phyloP scores from a whole-genome alignment of 1,284 basidiomycete genomes.

The Boletus calvinii region DNA sequence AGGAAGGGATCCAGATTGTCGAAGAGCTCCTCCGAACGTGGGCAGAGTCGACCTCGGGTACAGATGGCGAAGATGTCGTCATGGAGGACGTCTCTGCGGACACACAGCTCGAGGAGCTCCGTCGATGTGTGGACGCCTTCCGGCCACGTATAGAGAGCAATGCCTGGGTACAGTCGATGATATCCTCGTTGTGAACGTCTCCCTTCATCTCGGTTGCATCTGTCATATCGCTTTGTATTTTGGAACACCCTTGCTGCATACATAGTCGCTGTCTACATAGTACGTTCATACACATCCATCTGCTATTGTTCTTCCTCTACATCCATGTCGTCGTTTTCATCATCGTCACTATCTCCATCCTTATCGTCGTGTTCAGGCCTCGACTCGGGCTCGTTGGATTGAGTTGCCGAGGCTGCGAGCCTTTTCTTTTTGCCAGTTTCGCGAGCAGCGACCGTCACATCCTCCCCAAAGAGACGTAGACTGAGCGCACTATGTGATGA shows the following conservation, averaged over 20 bases:
- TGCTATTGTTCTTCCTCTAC: conserved; percentile 15
- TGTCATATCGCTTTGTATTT: conserved; percentile 3
- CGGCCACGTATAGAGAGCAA: conserved; percentile 59
- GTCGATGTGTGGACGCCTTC: conserved; percentile 65
- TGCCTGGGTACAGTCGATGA: conserved; percentile 69
- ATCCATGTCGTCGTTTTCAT: conserved; percentile 12
- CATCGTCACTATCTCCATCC: conserved; percentile 6
- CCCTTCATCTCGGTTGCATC: background rate
- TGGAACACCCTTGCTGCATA: background rate
- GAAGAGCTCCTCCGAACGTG: conserved; percentile 80
- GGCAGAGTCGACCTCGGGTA: conserved; percentile 43
- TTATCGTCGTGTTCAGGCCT: conserved; percentile 9
- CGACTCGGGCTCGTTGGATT: conserved; percentile 1
- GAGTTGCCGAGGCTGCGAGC: conserved; percentile 2
- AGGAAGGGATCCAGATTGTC: conserved; percentile 80
- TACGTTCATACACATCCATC: conserved; percentile 14
- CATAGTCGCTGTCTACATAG: conserved; percentile 15
- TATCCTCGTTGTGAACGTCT: conserved; percentile 43
- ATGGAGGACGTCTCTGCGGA: conserved; percentile 56
- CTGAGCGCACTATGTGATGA: conserved; percentile 60
- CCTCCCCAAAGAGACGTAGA: conserved; percentile 75
- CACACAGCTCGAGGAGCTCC: conserved; percentile 65
- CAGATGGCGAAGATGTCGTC: conserved; percentile 53
- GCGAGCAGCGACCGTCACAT: conserved; percentile 61
- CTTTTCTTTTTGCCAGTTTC: conserved; percentile 35